phyloP scores from a whole-genome alignment of 2,329 filamentous ascomycete genomes.

The Calycina herbarum region DNA sequence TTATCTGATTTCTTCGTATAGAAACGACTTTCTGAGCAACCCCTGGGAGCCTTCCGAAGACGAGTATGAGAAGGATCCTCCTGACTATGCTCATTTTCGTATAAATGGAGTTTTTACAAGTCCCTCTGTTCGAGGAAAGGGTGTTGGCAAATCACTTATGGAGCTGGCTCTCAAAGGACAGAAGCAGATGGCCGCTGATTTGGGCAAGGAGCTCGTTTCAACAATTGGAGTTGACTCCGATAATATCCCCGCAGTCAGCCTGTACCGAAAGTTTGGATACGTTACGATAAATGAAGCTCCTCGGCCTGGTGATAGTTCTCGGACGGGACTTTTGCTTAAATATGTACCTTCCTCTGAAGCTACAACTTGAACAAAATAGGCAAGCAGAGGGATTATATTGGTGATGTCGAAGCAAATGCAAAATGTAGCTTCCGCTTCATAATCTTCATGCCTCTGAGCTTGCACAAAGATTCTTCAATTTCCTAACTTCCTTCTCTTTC shows the following conservation, averaged over 20 bases:
- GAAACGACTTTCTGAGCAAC: constrained; percentile 14
- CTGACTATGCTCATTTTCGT: constrained; percentile 33
- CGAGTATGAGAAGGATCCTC: not conserved
- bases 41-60: constrained; percentile 24
- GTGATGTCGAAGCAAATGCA: not conserved
- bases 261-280: constrained; percentile 42
- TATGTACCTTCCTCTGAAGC: constrained; percentile 17
- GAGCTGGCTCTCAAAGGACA: constrained; percentile 35
- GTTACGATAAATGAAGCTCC: constrained; percentile 28
- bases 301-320: constrained; percentile 10
- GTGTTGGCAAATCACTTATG: constrained; percentile 39
- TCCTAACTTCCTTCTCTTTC: not conserved
- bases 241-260: constrained; percentile 37
- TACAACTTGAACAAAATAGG: not conserved
- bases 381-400: too few species aligned
- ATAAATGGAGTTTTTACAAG: constrained; percentile 43
- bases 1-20: not conserved
- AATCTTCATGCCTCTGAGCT: too few species aligned
- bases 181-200: constrained; percentile 27
- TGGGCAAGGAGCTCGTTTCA: constrained; percentile 29
- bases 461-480: not conserved
- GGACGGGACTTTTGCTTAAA: constrained; percentile 26
- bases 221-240: constrained; percentile 40
- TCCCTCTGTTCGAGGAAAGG: constrained; percentile 40
- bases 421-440: too few species aligned